These are phyloP conservation scores for Ophiostoma sp. DNA, from an alignment of 2,329 filamentous ascomycete species.

Conservation along the genomic window DNA sequence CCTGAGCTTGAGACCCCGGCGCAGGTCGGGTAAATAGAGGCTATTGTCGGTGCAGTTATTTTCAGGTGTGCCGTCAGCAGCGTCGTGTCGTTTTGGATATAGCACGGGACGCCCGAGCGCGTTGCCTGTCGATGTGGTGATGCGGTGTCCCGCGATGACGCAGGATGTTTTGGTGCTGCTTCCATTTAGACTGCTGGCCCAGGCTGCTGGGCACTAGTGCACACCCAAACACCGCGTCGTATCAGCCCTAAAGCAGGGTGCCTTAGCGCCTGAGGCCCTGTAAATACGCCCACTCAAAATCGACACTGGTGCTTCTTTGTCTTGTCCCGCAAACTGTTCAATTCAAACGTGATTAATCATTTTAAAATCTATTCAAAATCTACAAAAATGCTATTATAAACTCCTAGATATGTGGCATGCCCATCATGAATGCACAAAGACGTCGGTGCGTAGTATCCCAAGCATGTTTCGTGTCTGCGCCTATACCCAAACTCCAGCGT, in stretches of 20 bases:
- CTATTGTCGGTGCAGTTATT: background rate
- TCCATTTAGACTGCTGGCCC: background rate
- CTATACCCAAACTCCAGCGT: background rate
- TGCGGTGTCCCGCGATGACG: constrained; percentile 22
- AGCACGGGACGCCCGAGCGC: constrained; percentile 4
- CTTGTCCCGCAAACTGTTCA: background rate
- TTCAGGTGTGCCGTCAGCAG: background rate
- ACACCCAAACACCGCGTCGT: background rate
- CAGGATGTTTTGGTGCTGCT: constrained; percentile 18
- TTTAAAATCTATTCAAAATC: background rate
- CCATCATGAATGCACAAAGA: background rate
- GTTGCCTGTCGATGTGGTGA: constrained; percentile 14
- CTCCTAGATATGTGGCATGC: background rate
- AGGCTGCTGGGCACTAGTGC: background rate
- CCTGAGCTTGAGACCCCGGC: background rate
- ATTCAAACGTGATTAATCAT: background rate
- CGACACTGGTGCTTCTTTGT: background rate
- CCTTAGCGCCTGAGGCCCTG: background rate
- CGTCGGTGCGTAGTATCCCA: background rate
- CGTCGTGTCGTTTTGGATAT: constrained; percentile 10
- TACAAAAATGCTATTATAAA: background rate
- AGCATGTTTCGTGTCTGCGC: background rate
- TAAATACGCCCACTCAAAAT: background rate
- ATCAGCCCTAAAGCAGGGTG: constrained; percentile 7
- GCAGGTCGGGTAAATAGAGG: background rate